Conservation (phyloP, 305 asterid genomes). For the Solanum chacoense region DNA sequence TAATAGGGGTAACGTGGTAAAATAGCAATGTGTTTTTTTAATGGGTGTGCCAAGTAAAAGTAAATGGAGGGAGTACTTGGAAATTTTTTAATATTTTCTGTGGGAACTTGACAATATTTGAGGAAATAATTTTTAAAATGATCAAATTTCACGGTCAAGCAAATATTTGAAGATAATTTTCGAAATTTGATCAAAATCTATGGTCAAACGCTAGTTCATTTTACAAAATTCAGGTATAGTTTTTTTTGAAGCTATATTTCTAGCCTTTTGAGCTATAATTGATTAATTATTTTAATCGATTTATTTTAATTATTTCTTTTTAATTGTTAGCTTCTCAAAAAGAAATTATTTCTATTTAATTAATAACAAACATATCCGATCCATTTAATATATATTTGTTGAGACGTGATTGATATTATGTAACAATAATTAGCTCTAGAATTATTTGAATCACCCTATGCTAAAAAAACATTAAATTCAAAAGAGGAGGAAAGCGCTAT, state of each 20-base stretch:
- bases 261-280: neutral
- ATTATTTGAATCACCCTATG: neutral
- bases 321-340: neutral
- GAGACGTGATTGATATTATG: neutral
- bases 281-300: neutral
- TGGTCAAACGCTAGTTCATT: neutral
- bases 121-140: neutral
- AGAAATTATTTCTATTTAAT: neutral
- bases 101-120: neutral
- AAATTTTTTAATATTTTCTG: neutral
- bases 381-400: neutral
- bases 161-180: neutral
- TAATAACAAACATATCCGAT: neutral
- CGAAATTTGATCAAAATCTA: neutral
- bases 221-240: neutral
- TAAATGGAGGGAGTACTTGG: neutral
- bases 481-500: neutral
- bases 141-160: neutral
- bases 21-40: no score
- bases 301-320: neutral
- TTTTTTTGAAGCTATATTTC: neutral
- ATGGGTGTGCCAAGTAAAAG: neutral
- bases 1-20: neutral
- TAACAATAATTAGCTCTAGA: neutral
- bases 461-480: neutral